These are phyloP conservation scores for Parasitella parasitica DNA, from an alignment of 371 early-diverging fungal species.

Conservation along the genomic window DNA sequence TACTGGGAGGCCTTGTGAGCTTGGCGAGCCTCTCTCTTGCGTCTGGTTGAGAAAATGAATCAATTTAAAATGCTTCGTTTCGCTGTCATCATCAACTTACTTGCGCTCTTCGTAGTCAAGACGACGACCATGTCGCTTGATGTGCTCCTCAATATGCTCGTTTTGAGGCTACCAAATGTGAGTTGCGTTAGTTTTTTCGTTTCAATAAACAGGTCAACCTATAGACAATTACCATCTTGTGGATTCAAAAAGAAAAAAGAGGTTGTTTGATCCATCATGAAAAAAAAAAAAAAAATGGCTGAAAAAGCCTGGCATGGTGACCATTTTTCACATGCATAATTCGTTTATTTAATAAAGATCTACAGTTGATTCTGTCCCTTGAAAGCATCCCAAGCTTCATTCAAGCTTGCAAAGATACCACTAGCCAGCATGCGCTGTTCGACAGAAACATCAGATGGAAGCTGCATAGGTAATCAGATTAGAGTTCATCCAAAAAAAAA, in stretches of 20 bases:
- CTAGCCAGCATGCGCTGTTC: constrained; percentile 87
- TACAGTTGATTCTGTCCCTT: constrained; percentile 13
- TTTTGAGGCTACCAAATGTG: constrained; percentile 88
- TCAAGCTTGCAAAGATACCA: constrained; percentile 82
- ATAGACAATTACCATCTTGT: background rate
- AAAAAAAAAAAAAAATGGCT: background rate
- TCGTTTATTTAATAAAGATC: constrained; percentile 10
- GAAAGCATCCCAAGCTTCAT: constrained; percentile 92
- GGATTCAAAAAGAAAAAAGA: background rate
- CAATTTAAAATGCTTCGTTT: background rate
- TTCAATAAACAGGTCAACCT: background rate
- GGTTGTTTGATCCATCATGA: background rate
- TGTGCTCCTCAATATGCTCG: constrained; percentile 99
- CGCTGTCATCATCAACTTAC: constrained; percentile 43
- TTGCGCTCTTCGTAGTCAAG: constrained; percentile 96
- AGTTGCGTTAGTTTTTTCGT: background rate
- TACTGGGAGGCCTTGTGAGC: constrained; percentile 87
- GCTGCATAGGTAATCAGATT: constrained; percentile 27
- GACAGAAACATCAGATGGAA: constrained; percentile 57
- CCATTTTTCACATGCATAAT: background rate
- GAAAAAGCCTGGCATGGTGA: background rate
- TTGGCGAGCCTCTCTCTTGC: constrained; percentile 96
- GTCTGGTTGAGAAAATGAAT: constrained; percentile 54
- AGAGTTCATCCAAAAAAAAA: background rate
- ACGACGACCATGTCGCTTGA: constrained; percentile 97